Conservation (phyloP, 2,329 filamentous ascomycete species). For the Byssoonygena ceratinophila region DNA sequence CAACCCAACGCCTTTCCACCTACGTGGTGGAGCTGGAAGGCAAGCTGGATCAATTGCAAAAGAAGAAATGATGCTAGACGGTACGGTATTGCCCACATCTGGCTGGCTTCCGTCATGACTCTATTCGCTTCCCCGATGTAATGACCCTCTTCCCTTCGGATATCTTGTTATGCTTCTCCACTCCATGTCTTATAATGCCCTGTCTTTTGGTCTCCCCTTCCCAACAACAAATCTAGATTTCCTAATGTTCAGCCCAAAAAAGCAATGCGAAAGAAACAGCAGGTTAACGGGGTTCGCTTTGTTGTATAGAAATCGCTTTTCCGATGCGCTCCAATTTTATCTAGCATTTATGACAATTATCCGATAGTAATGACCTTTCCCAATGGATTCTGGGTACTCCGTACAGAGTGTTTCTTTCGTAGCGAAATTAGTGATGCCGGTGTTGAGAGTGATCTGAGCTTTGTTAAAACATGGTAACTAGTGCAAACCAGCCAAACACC, state of each 20-base stretch:
- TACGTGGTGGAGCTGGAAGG: conserved; percentile 76
- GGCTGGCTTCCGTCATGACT: conserved; percentile 1
- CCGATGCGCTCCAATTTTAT: neutral
- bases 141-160: neutral
- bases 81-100: conserved; percentile 9
- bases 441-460: no score
- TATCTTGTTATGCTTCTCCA: neutral
- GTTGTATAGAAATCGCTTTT: neutral
- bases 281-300: neutral
- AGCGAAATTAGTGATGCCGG: no score
- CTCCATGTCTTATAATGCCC: neutral
- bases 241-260: neutral
- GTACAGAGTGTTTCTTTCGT: neutral
- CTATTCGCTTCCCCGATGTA: neutral
- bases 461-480: no score
- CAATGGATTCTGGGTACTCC: no score
- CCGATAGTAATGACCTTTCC: no score
- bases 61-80: conserved; percentile 48
- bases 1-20: conserved; percentile 72
- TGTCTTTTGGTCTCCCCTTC: neutral
- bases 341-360: neutral
- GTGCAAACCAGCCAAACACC: conserved; percentile 5
- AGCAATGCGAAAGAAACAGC: neutral
- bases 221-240: neutral
- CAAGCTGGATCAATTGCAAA: conserved; percentile 58